phyloP scores from a whole-genome alignment of 495 filamentous ascomycete genomes.

The Neurospora intermedia region DNA sequence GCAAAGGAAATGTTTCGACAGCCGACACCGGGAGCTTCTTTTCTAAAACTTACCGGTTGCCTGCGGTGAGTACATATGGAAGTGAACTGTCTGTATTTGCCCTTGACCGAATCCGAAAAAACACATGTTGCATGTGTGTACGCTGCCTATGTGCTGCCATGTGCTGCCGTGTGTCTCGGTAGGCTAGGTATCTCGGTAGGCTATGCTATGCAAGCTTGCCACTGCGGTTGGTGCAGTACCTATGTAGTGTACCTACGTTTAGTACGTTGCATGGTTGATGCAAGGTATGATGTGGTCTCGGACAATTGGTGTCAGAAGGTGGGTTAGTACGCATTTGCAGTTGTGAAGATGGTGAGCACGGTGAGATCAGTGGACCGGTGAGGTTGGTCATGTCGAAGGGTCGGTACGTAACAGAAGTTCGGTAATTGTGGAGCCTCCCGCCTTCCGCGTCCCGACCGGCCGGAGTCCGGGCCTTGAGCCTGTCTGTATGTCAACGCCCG shows the following conservation, averaged over 20 bases:
- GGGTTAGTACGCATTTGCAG: no score
- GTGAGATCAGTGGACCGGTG: background rate
- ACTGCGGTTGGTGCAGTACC: background rate
- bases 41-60: background rate
- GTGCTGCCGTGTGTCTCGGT: background rate
- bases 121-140: background rate
- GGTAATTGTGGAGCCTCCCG: background rate
- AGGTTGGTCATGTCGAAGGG: background rate
- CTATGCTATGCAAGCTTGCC: background rate
- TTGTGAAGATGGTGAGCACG: background rate
- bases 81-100: background rate
- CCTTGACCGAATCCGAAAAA: background rate
- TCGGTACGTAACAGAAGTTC: background rate
- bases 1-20: background rate
- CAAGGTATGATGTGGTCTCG: no score
- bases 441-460: background rate
- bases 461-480: background rate
- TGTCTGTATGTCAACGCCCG: background rate
- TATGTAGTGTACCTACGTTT: background rate
- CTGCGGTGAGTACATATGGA: background rate
- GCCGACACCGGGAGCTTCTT: background rate
- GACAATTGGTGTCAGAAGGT: no score
- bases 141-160: background rate
- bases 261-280: background rate
- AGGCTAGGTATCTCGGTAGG: background rate